Conservation (phyloP, 257 asterid genomes). For the Gentiana straminea region DNA sequence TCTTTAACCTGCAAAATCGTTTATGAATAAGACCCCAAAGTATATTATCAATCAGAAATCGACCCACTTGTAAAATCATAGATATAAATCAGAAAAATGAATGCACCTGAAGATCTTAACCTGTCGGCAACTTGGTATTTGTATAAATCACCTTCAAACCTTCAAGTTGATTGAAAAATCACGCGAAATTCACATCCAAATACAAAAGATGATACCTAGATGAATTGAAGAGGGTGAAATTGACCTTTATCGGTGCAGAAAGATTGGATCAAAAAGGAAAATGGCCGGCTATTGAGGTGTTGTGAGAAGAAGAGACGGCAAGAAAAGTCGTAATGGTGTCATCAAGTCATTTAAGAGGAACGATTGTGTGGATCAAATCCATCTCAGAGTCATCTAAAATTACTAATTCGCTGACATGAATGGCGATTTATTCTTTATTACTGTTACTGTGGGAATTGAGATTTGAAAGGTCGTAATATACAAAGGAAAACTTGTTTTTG, state of each 20-base stretch:
- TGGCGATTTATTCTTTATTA: too few relatives aligned
- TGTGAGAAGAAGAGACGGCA: constrained; percentile 21
- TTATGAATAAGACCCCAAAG: constrained; percentile 20
- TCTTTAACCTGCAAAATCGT: constrained; percentile 20
- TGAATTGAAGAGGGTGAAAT: too few relatives aligned
- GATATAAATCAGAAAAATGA: constrained; percentile 12
- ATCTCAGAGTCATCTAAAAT: background rate
- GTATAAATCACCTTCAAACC: constrained; percentile 5
- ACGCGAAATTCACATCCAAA: too few relatives aligned
- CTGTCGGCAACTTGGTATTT: constrained; percentile 13
- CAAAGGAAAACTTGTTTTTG: too few relatives aligned
- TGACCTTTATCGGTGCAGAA: too few relatives aligned
- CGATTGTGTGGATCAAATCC: too few relatives aligned
- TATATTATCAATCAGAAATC: constrained; percentile 13
- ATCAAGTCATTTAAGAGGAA: constrained; percentile 7
- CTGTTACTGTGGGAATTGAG: too few relatives aligned
- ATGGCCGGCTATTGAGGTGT: constrained; percentile 22
- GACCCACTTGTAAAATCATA: constrained; percentile 16
- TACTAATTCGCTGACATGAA: background rate
- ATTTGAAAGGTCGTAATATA: too few relatives aligned
- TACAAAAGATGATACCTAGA: too few relatives aligned
- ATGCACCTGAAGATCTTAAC: constrained; percentile 22
- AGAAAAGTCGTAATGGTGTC: constrained; percentile 21
- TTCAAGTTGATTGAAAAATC: constrained; percentile 2
- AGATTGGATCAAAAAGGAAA: constrained; percentile 1